Evolutionary conservation across 805 yeast species (phyloP), one percentile per base, ranked within the genome.

Genomic region (Candida khao-thaluensis): DNA sequence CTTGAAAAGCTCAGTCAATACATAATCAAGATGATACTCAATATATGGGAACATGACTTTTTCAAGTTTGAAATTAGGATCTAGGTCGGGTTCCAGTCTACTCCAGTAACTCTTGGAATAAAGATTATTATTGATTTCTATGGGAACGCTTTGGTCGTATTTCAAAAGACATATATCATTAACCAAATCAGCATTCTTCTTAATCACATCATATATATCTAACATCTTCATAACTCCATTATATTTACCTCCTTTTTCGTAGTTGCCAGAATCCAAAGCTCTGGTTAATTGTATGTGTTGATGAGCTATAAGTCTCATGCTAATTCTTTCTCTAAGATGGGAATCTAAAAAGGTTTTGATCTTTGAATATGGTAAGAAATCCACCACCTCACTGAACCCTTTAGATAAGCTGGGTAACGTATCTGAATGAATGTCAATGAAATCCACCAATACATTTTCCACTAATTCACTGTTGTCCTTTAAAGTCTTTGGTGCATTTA

Each of bases 11-110:
- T 91, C 99, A 16, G 86, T 86, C 41, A 89, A 69, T 35, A 91
- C 79, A 55, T 93, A 91, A 56, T 91, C 96, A 37, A 93, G 60
- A 56, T 90, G 96, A 31, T 82, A 81, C 15, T 93, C 87, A 30
- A 91, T 83, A 58, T 88, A 91, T 0, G 96, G 91, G 56, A 90
- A 79, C 17, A 65, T 62, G 11, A 85, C 67, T 17, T 77, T 75
- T 23, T 64, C 65, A n/a, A 80, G 78, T 39, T 63, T 63, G 41
- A 17, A 42, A 25, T 25, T 35, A 17, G 36, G 47, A 25, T 39
- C 38, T 39, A 42, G 38, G 15, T 37, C 52, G 18, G 52, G 56
- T 37, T 51, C 63, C 52, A 41, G 56, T 52, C 52, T 34, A 44
- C 47, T 57, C 67, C 60, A 64, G 47, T 49, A 60, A 40, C 38